Percentiles rank a stretch among this genome's conserved stretches.
Conservation (phyloP, 2,329 filamentous ascomycete genomes). For the Botrytis elliptica region DNA sequence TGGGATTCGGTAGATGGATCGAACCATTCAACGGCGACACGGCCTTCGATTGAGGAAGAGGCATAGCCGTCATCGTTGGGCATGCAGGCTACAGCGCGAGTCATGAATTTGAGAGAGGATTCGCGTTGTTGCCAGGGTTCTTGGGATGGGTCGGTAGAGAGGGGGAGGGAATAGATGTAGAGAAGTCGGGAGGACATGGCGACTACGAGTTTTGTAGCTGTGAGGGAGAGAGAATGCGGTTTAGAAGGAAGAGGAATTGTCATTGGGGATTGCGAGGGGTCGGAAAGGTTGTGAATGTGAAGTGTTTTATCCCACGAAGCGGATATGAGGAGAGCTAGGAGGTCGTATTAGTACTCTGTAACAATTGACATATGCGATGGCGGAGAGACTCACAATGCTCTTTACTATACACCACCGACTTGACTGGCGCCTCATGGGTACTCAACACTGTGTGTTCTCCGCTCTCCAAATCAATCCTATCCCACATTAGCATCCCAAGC, state of each 20-base stretch:
- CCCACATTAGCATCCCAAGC: slow-evolving; percentile 22
- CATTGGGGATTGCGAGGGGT: slow-evolving; percentile 54
- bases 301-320: slow-evolving; percentile 92
- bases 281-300: slow-evolving; percentile 71
- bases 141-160: slow-evolving; percentile 59
- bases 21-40: slow-evolving; percentile 97
- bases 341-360: slow-evolving; percentile 1
- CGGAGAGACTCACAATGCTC: slow-evolving; percentile 56
- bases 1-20: slow-evolving; percentile 85
- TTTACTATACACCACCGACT: slow-evolving; percentile 77
- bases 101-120: slow-evolving; percentile 94
- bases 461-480: slow-evolving; percentile 67
- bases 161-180: slow-evolving; percentile 85
- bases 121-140: slow-evolving; percentile 92
- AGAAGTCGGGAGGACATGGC: slow-evolving; percentile 94
- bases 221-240: slow-evolving; percentile 82
- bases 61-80: slow-evolving; percentile 94
- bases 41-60: slow-evolving; percentile 87
- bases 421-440: slow-evolving; percentile 76
- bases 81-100: slow-evolving; percentile 91
- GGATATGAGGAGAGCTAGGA: slow-evolving; percentile 71
- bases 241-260: slow-evolving; percentile 76
- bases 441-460: slow-evolving; percentile 73
- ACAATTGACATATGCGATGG: slow-evolving; percentile 11
- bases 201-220: slow-evolving; percentile 79